Evolutionary conservation across 2,329 filamentous ascomycete genomes (phyloP).

Genomic region (Lizonia empirigonia): DNA sequence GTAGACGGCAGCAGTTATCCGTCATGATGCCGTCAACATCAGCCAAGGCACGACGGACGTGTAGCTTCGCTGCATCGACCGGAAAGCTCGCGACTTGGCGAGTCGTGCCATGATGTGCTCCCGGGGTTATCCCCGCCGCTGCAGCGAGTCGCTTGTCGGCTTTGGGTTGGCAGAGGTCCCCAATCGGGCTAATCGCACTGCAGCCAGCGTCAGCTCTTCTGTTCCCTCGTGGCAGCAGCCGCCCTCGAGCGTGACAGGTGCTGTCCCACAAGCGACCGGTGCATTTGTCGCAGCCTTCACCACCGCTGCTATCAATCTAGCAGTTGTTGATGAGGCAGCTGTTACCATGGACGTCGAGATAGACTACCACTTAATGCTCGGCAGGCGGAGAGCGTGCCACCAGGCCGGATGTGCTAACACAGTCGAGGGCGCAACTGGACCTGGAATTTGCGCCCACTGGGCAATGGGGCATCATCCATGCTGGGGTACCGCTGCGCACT

Average conservation of each 20-base stretch:
- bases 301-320: neutral
- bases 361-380: slow-evolving; percentile 11
- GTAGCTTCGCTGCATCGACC: slow-evolving; percentile 15
- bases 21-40: neutral
- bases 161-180: slow-evolving; percentile 5
- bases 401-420: slow-evolving; percentile 14
- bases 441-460: slow-evolving; percentile 8
- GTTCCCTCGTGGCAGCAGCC: slow-evolving; percentile 8
- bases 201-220: slow-evolving; percentile 8
- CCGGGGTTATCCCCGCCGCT: slow-evolving; percentile 10
- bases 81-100: slow-evolving; percentile 9
- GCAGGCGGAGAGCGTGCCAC: slow-evolving; percentile 13
- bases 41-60: neutral
- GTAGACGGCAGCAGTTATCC: neutral
- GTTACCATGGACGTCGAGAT: neutral
- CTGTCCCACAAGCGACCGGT: neutral
- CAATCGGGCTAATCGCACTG: neutral
- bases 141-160: neutral
- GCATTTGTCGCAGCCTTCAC: neutral
- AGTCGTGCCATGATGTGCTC: slow-evolving; percentile 16
- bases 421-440: slow-evolving; percentile 9
- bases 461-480: slow-evolving; percentile 1
- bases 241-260: neutral
- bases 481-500: slow-evolving; percentile 24
- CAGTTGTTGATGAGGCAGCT: neutral